Percentiles rank a stretch among this genome's conserved stretches.
These are phyloP conservation scores for Sphagnum fallax DNA, from an alignment of 228 moss, liverwort and hornwort species.

Conservation along the genomic window DNA sequence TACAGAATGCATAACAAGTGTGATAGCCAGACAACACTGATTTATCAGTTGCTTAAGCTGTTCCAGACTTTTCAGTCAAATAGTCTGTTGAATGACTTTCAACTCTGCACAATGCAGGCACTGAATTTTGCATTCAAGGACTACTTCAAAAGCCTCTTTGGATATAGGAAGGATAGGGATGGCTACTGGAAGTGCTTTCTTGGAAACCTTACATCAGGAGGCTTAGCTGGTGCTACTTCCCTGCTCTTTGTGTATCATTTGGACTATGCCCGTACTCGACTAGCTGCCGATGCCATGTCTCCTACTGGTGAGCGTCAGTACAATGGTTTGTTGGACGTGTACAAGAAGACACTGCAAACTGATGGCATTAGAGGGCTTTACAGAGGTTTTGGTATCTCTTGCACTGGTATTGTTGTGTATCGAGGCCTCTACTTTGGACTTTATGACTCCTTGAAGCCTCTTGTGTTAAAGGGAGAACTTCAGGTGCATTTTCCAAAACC, in stretches of 20 bases:
- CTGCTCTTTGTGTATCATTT: constrained; percentile 12
- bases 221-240: constrained; percentile 10
- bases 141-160: constrained; percentile 11
- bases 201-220: constrained; percentile 12
- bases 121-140: constrained; percentile 19
- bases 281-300: constrained; percentile 9
- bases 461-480: constrained; percentile 8
- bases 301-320: constrained; percentile 10
- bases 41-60: background rate
- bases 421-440: constrained; percentile 16
- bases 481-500: constrained; percentile 1
- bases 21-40: no score
- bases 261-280: constrained; percentile 15
- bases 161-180: constrained; percentile 16
- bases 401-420: constrained; percentile 15
- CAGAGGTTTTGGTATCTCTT: constrained; percentile 10
- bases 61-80: background rate
- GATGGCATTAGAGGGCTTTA: constrained; percentile 15
- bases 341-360: constrained; percentile 8
- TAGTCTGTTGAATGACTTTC: background rate
- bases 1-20: no score
- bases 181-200: constrained; percentile 17
- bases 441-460: constrained; percentile 13
- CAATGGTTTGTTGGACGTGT: constrained; percentile 15
- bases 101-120: constrained; percentile 3